These are phyloP conservation scores for Geranomyces michiganensis DNA, from an alignment of 192 early-diverging fungal genomes.

Conservation along the genomic window DNA sequence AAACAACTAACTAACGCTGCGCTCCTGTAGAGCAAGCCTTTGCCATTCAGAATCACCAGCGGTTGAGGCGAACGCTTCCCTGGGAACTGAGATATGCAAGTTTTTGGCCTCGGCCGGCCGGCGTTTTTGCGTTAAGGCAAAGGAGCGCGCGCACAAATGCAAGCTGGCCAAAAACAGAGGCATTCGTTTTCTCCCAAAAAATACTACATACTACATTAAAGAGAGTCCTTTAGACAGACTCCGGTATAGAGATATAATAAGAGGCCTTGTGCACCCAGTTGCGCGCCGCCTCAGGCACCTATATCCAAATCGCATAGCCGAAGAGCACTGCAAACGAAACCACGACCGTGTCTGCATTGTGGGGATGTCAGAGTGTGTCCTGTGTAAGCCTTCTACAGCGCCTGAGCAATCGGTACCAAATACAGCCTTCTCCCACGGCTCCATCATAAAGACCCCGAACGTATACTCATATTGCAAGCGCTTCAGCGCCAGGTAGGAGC, in stretches of 20 bases:
- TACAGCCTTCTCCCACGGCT: constrained; percentile 93
- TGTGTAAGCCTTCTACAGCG: too few relatives aligned
- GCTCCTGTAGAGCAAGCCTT: too few relatives aligned
- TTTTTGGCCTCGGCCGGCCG: too few relatives aligned
- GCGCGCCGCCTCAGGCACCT: constrained; percentile 25
- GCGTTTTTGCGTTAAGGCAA: too few relatives aligned
- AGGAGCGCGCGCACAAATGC: too few relatives aligned
- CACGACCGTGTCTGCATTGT: constrained; percentile 47
- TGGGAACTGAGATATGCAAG: too few relatives aligned
- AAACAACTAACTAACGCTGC: too few relatives aligned
- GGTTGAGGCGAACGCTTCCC: too few relatives aligned
- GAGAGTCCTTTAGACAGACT: not conserved
- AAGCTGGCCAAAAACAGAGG: too few relatives aligned
- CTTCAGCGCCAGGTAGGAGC: constrained; percentile 59
- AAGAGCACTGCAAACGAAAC: constrained; percentile 43
- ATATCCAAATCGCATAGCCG: constrained; percentile 27
- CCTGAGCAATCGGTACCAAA: constrained; percentile 57
- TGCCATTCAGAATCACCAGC: too few relatives aligned
- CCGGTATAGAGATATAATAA: constrained; percentile 19
- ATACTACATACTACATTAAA: too few relatives aligned
- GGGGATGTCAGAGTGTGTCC: not conserved
- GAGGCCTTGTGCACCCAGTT: constrained; percentile 9
- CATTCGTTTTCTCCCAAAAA: too few relatives aligned
- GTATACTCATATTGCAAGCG: constrained; percentile 91
- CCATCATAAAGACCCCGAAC: constrained; percentile 95